Base-by-base conservation (phyloP, 352 stramenopile species). In the Pythium myriotylum region DNA sequence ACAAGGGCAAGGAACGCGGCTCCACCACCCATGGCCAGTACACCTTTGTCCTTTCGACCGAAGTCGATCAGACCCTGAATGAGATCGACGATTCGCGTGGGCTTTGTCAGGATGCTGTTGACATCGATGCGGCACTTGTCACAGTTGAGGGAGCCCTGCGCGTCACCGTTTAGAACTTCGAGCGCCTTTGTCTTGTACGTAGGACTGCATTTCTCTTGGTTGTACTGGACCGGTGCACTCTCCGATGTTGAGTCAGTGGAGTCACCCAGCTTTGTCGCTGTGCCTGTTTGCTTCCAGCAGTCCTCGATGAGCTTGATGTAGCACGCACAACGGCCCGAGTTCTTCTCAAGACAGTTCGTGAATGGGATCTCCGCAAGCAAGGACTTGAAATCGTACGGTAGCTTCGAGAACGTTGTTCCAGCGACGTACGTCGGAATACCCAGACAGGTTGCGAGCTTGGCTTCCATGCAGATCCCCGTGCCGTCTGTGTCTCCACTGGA, bases 301-400 rank as follows among this genome's bases (percentile, higher is more conserved):
- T 54, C 60, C 16, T 88, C 76, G 12, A 94, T 59, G 33, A 89
- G 49, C 8, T 92, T 69, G 45, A 87, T 58, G 60, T 94, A 94
- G 60, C 85, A 94, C 0, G 68, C 66, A 32, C 86, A 94, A 16
- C 83, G 76, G 26, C 81, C 78, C 5, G 71, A 73, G 2, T 62
- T 74, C 40, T 86, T 78, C 46, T 88, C 67, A 14, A 91, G 22
- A 59, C 86, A 94, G 48, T 88, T 72, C 1, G 81, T 87, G 49
- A 92, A 94, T 1, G 82, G 86, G 22, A 92, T 72, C 48, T 81
- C 45, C 0, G 62, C 54, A 12, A 92, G 56, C 20, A 94, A 57
- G 1, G 72, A 74, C 66, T 90, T 92, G 67, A 94, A 92, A 63
- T 94, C 86, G 23, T 86, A 67, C 4, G 86, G 86, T 2, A 88